Conservation (phyloP, 2,329 filamentous ascomycete species). For the Colletotrichum eleusines region DNA sequence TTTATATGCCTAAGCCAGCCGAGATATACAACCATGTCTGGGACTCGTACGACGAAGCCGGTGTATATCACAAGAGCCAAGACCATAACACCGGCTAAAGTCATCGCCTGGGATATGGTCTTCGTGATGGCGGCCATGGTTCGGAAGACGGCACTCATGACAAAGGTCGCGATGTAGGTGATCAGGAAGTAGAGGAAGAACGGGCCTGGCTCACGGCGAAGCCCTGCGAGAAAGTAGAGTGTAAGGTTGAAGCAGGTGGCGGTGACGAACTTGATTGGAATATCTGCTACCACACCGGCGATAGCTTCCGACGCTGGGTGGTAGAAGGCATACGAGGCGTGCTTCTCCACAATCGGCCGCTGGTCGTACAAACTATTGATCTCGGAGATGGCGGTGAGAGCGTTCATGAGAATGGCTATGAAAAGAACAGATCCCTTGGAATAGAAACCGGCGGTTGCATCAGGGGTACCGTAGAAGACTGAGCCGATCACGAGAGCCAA, state of each 20-base stretch:
- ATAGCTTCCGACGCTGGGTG: conserved; percentile 66
- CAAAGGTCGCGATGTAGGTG: conserved; percentile 74
- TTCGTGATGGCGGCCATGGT: conserved; percentile 78
- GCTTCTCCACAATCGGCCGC: conserved; percentile 63
- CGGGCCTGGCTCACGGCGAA: conserved; percentile 68
- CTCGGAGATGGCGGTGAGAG: conserved; percentile 68
- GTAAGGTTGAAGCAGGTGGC: conserved; percentile 65
- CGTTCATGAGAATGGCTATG: conserved; percentile 71
- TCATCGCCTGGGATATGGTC: conserved; percentile 71
- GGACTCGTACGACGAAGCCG: conserved; percentile 63
- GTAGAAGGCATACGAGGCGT: conserved; percentile 63
- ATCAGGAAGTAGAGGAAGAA: conserved; percentile 85
- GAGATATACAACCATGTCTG: conserved; percentile 80
- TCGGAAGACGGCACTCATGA: conserved; percentile 82
- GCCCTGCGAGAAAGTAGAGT: conserved; percentile 68
- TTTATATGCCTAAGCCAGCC: conserved; percentile 85
- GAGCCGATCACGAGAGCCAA: conserved; percentile 72
- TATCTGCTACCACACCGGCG: conserved; percentile 65
- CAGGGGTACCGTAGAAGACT: conserved; percentile 66
- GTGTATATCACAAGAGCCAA: conserved; percentile 72
- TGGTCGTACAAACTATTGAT: conserved; percentile 60
- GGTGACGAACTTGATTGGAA: conserved; percentile 68
- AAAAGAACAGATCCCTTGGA: conserved; percentile 69
- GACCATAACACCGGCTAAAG: conserved; percentile 65
- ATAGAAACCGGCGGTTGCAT: conserved; percentile 65